Evolutionary conservation across 208 protist genomes (phyloP).

Genomic region (Ichthyophonus hoferi): DNA sequence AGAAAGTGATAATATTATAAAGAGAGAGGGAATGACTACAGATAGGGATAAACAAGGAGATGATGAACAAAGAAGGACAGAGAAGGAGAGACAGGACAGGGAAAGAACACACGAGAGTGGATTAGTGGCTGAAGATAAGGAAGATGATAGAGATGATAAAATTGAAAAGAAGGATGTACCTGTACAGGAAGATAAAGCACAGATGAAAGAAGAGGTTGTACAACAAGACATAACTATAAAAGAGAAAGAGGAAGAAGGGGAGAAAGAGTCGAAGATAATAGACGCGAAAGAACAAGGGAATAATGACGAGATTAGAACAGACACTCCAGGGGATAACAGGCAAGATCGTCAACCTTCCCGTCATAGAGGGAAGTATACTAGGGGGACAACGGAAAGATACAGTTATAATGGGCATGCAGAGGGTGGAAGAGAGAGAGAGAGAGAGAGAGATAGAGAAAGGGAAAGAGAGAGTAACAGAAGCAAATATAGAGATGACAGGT

Average conservation of each 20-base stretch:
- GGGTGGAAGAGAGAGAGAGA: not conserved
- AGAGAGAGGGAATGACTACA: too few species aligned
- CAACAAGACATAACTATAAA: not conserved
- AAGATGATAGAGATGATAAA: not conserved
- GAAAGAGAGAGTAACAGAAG: not conserved
- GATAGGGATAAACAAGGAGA: too few species aligned
- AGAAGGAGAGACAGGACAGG: not conserved
- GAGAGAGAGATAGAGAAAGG: not conserved
- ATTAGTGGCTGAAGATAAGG: not conserved
- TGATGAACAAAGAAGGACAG: not conserved
- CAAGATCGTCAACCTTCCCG: not conserved
- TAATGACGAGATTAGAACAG: not conserved
- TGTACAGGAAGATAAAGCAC: not conserved
- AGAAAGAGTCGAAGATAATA: not conserved
- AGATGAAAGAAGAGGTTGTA: not conserved
- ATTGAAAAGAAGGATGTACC: not conserved
- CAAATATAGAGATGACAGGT: not conserved
- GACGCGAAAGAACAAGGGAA: not conserved
- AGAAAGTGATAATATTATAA: too few species aligned
- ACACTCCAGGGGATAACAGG: not conserved
- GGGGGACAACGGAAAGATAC: not conserved
- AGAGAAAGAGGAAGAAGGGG: not conserved
- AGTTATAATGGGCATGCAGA: not conserved
- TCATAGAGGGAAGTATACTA: not conserved
- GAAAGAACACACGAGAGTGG: not conserved